Evolutionary conservation across 2,329 filamentous ascomycete genomes (phyloP), one percentile per base, ranked within the genome.

Genomic region (Cladorrhinum sp.): DNA sequence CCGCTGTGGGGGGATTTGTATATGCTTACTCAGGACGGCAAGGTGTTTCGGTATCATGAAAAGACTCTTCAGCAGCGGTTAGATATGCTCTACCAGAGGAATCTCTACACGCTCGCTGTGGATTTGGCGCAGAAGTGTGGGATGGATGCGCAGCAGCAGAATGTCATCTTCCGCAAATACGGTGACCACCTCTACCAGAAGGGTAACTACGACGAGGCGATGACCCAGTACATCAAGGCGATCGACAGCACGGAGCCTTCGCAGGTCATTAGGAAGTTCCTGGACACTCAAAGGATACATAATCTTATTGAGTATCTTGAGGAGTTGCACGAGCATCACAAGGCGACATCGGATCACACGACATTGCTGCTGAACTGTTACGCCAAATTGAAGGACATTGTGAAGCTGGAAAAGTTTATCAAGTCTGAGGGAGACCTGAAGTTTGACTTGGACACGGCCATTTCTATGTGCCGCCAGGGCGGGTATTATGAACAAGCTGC

Each of bases 251-350:
- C 94, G 0, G 94, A 98, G 70, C 94, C 94, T 6, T 97, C 94
- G 1, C 94, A 97, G 71, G 92, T 98, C 52, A 97, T 98, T 70
- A 85, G 94, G 68, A 97, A 96, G 79, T 99, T 96, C 70, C 82
- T 99, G 39, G 95, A 99, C 71, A 98, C 95, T 0, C 95, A 99
- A 82, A 85, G 93, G 64, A 97, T 99, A 75, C 92, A 97, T 69
- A 99, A 98, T 71, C 80, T 99, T 26, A 98, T 99, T 59, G 92
- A 96, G 72, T 99, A 98, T 70, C 82, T 99, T 1, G 96, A 99
- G 76, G 92, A 99, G 74, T 80, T 99, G 16, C 95, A 99, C 70
- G 92, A 98, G 64, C 92, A 96, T 69, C 88, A 94, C 70, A 94
- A 89, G 72, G 96, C 95, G 0, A 97, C 94, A 1, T 89, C 92